Evolutionary conservation across 129 eudicot genomes (phyloP), one percentile per base, ranked within the genome.

Genomic region (Flaveria sonorensis): DNA sequence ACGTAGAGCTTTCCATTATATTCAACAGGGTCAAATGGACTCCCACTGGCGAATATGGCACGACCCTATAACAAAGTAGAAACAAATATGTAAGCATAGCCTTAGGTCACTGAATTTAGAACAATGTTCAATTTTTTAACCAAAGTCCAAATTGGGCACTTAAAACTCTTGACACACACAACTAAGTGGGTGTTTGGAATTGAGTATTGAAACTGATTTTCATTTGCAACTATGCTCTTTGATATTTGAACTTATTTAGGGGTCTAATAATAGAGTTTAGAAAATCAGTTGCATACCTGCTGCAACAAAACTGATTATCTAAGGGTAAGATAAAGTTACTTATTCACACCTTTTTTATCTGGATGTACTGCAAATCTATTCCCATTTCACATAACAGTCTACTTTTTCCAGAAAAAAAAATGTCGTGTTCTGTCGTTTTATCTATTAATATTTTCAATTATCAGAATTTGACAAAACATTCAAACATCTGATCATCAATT

Each of bases 21-120:
- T 64, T 91, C 99, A 71, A 89, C 87, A 20, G 99, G 97, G 21
- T 59, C 85, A 78, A 95, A 95, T n/a, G 99, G 99, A 82, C 99
- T 95, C 48, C 99, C 99, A 77, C 96, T 95, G 46, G 99, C 99
- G 79, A 89, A 91, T 59, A 89, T 91, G 39, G 92, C 90, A 20
- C 97, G 96, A 1, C 98, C 98, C 98, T 94, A 71, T 73, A 66
- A 47, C 21, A 50, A 71, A 55, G 24, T 12, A 50, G 39, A 76
- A 10, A 28, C n/a, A 62, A 11, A 62, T 15, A 62, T 62, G 19
- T 62, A 62, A 62, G 68, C 43, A 62, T 62, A 28, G 42, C 42
- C 19, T 62, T 26, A 26, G 20, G 42, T 12, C 42, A 28, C 0
- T 28, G 68, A 62, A 26, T 11, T 62, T 42, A 62, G 43, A 24